Evolutionary conservation across 441 rosid species (phyloP).

Genomic region (Pelargonium cotyledonis): DNA sequence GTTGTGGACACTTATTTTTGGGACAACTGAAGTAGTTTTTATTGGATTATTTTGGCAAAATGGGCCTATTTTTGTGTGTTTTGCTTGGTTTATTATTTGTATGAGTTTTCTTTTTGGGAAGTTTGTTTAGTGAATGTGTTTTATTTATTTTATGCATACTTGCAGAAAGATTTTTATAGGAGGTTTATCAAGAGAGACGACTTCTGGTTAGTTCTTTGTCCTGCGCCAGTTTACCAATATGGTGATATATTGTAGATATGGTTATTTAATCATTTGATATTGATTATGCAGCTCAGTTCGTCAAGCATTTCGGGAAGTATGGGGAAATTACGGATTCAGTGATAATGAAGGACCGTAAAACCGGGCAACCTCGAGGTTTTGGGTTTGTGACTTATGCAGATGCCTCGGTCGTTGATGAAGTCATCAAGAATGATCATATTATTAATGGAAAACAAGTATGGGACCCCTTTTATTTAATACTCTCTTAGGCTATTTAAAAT

Average conservation of each 20-base stretch:
- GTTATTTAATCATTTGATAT: not conserved
- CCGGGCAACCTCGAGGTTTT: slow-evolving; percentile 89
- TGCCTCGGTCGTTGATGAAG: slow-evolving; percentile 76
- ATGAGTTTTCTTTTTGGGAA: not conserved
- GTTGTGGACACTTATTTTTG: too few species aligned
- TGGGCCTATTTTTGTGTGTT: not conserved
- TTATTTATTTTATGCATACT: not conserved
- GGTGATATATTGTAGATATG: not conserved
- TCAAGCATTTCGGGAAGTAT: slow-evolving; percentile 73
- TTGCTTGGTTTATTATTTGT: not conserved
- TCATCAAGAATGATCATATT: slow-evolving; percentile 65
- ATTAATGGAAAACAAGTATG: slow-evolving; percentile 51
- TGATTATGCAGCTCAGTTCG: slow-evolving; percentile 60
- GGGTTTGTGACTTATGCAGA: slow-evolving; percentile 90
- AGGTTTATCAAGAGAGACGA: slow-evolving; percentile 3
- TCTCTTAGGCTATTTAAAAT: not conserved
- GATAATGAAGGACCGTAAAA: slow-evolving; percentile 83
- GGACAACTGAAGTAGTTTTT: too few species aligned
- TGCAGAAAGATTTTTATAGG: slow-evolving; percentile 4
- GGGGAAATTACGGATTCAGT: slow-evolving; percentile 96
- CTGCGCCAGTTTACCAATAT: not conserved
- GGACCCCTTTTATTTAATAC: slow-evolving; percentile 1
- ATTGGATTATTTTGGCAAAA: not conserved
- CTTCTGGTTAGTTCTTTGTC: slow-evolving; percentile 3
- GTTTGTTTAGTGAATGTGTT: not conserved